Evolutionary conservation across 306 rosid genomes (phyloP).

Genomic region (Prinsepia uniflora): DNA sequence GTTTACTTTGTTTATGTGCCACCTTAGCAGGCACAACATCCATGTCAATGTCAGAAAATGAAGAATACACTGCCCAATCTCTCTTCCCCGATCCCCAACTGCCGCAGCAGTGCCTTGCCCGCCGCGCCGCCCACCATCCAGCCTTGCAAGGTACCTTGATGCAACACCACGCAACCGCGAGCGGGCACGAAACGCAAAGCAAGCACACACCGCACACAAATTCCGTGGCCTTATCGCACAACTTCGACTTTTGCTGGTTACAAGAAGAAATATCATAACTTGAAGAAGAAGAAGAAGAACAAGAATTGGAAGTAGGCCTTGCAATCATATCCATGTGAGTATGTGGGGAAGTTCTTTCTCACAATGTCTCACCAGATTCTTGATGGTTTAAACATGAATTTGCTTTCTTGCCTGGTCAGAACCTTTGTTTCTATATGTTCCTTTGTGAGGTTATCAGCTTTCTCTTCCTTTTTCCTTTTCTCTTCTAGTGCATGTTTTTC

Average conservation of each 20-base stretch:
- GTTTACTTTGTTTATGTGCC: not conserved
- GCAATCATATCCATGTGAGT: not conserved
- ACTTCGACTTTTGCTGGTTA: constrained; percentile 20
- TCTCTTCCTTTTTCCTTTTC: not conserved
- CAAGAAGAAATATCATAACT: constrained; percentile 2
- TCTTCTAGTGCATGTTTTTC: not conserved
- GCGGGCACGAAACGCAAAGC: constrained; percentile 50
- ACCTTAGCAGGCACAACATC: constrained; percentile 24
- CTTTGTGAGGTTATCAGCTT: not conserved
- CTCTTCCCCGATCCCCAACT: constrained; percentile 28
- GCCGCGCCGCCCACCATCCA: constrained; percentile 33
- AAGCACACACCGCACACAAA: constrained; percentile 47
- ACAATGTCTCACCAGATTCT: too few species aligned
- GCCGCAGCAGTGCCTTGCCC: constrained; percentile 29
- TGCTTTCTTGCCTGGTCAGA: too few species aligned
- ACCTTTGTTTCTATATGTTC: not conserved
- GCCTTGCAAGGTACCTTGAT: constrained; percentile 48
- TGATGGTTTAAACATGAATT: too few species aligned
- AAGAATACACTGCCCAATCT: constrained; percentile 41
- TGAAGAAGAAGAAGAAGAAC: constrained; percentile 9
- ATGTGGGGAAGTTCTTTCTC: too few species aligned
- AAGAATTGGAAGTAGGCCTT: constrained; percentile 11
- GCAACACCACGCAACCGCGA: constrained; percentile 45
- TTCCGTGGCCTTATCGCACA: constrained; percentile 31
- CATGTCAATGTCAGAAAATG: constrained; percentile 63